Evolutionary conservation across 2,329 filamentous ascomycete genomes (phyloP).

Genomic region (Ophiocordyceps unilateralis): DNA sequence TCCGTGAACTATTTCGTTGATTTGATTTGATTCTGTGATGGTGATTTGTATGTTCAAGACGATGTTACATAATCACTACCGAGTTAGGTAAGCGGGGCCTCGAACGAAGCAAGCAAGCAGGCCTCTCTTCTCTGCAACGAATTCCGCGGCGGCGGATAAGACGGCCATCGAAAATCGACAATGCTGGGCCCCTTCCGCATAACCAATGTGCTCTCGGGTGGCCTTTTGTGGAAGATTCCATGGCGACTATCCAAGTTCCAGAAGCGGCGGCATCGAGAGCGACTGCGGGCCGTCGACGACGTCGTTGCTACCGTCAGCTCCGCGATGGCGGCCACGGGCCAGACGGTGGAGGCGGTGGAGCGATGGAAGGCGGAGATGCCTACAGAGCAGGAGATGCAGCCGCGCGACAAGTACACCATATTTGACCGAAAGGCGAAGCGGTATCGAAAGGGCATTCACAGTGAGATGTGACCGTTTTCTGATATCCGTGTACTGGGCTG

Average conservation of each 20-base stretch:
- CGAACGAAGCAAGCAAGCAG: not conserved
- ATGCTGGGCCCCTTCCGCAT: slow-evolving; percentile 80
- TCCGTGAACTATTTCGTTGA: too few species aligned
- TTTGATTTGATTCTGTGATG: too few species aligned
- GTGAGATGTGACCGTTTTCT: slow-evolving; percentile 34
- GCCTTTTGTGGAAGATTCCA: slow-evolving; percentile 90
- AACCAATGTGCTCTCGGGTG: slow-evolving; percentile 58
- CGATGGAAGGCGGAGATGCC: slow-evolving; percentile 95
- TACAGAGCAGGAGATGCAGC: slow-evolving; percentile 84
- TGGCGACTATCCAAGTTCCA: slow-evolving; percentile 89
- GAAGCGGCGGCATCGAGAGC: slow-evolving; percentile 71
- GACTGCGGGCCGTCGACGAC: slow-evolving; percentile 68
- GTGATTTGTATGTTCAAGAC: too few species aligned
- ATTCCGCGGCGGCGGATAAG: not conserved
- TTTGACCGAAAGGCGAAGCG: slow-evolving; percentile 93
- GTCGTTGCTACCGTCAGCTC: slow-evolving; percentile 71
- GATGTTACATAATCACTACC: not conserved
- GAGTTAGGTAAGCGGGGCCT: not conserved
- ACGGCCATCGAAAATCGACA: slow-evolving; percentile 1
- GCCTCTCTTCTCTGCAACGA: not conserved
- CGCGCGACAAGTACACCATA: slow-evolving; percentile 93
- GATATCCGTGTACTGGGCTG: not conserved
- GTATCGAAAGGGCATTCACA: slow-evolving; percentile 95
- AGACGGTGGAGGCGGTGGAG: slow-evolving; percentile 61
- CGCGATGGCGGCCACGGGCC: slow-evolving; percentile 57